Percentiles rank a stretch among this genome's conserved stretches.
Conservation (phyloP, 2,329 filamentous ascomycete genomes). For the Colletotrichum siamense region DNA sequence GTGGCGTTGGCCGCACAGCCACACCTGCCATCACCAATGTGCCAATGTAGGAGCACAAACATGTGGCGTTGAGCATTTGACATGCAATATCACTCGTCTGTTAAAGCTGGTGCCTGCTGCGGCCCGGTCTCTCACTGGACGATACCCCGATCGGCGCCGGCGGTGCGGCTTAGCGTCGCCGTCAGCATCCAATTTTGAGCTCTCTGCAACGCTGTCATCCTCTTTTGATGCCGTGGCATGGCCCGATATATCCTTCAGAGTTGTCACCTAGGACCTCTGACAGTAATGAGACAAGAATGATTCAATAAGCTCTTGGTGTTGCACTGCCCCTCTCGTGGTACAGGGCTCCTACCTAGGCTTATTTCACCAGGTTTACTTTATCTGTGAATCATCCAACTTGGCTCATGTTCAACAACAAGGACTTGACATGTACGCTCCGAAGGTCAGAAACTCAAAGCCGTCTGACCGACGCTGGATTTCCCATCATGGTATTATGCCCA, state of each 20-base stretch:
- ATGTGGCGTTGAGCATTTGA: neutral
- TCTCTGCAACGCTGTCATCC: neutral
- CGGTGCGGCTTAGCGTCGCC: neutral
- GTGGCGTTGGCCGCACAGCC: neutral
- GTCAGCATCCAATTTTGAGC: neutral
- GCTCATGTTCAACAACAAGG: too few species aligned
- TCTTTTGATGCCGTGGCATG: neutral
- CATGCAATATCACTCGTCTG: neutral
- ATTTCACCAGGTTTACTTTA: neutral
- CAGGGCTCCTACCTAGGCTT: neutral
- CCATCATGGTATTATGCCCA: rapidly evolving
- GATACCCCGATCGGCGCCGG: neutral
- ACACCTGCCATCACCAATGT: neutral
- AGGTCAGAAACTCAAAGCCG: neutral
- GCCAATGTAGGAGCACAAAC: neutral
- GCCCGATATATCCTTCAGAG: too few species aligned
- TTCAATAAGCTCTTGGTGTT: neutral
- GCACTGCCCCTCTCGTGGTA: neutral
- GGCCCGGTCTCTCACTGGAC: neutral
- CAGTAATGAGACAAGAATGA: neutral
- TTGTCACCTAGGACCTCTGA: neutral
- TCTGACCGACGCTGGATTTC: neutral
- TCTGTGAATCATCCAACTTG: too few species aligned
- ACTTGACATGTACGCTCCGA: rapidly evolving
- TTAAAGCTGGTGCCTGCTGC: neutral